Conservation (phyloP, 371 early-diverging fungal species). For the Mucor velutinosus region DNA sequence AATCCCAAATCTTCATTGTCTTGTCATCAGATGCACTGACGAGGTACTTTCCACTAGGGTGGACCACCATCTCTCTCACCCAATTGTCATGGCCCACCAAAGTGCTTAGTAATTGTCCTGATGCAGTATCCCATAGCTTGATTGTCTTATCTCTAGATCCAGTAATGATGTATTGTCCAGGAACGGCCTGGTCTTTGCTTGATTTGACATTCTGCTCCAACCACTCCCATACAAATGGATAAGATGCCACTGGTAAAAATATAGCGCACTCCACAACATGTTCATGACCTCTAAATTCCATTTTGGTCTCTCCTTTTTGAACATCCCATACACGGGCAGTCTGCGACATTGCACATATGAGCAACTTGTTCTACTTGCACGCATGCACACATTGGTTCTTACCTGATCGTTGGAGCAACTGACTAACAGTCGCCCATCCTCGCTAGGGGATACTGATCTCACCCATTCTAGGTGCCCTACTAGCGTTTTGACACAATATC, state of each 20-base stretch:
- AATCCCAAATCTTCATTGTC: conserved; percentile 86
- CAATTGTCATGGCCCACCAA: conserved; percentile 95
- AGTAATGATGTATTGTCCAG: conserved; percentile 77
- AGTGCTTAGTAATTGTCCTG: conserved; percentile 72
- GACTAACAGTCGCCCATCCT: conserved; percentile 74
- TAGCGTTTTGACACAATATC: conserved; percentile 83
- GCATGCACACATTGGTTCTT: background rate
- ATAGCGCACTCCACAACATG: conserved; percentile 93
- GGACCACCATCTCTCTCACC: conserved; percentile 85
- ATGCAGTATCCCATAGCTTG: conserved; percentile 82
- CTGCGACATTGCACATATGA: conserved; percentile 37
- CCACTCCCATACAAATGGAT: conserved; percentile 70
- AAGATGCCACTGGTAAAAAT: conserved; percentile 75
- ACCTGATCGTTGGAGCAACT: conserved; percentile 90
- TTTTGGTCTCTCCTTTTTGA: conserved; percentile 72
- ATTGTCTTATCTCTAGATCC: conserved; percentile 91
- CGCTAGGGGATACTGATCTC: conserved; percentile 65
- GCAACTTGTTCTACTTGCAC: background rate
- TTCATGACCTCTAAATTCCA: conserved; percentile 86
- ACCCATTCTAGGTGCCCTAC: conserved; percentile 90
- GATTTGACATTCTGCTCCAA: conserved; percentile 10
- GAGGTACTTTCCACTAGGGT: conserved; percentile 80
- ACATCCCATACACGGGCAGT: conserved; percentile 84
- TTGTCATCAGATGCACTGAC: conserved; percentile 88
- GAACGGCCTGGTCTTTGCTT: conserved; percentile 24